Conservation (phyloP, 2,329 filamentous ascomycete species). For the Pestalotiopsis sp. region DNA sequence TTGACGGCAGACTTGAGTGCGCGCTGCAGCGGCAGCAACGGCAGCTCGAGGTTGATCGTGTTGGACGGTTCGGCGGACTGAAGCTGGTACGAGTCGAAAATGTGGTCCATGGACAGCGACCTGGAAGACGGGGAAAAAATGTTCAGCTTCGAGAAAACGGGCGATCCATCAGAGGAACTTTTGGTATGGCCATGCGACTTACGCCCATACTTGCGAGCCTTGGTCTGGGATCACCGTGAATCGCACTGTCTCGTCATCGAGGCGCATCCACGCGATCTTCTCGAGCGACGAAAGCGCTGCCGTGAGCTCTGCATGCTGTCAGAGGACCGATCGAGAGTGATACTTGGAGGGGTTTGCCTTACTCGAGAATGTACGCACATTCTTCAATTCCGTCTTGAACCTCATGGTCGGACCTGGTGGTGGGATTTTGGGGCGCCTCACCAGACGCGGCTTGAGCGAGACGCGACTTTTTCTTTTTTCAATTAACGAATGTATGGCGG, state of each 20-base stretch:
- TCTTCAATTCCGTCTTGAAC: slow-evolving; percentile 68
- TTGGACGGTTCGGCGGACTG: slow-evolving; percentile 83
- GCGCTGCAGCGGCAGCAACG: slow-evolving; percentile 82
- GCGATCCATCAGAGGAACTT: neutral
- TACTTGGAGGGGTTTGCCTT: slow-evolving; percentile 23
- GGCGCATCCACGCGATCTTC: slow-evolving; percentile 87
- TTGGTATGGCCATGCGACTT: slow-evolving; percentile 42
- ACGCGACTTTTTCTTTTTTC: slow-evolving; percentile 17
- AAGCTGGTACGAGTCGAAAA: slow-evolving; percentile 85
- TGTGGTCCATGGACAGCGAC: slow-evolving; percentile 72
- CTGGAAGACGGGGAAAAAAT: slow-evolving; percentile 32
- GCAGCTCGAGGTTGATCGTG: slow-evolving; percentile 95
- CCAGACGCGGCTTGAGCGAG: slow-evolving; percentile 12
- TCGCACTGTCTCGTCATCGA: slow-evolving; percentile 84
- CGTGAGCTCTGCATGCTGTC: slow-evolving; percentile 55
- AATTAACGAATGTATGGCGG: slow-evolving; percentile 3
- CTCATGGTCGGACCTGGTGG: slow-evolving; percentile 51
- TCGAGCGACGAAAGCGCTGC: slow-evolving; percentile 69
- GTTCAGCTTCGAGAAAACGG: neutral
- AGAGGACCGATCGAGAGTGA: neutral
- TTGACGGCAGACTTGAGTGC: slow-evolving; percentile 89
- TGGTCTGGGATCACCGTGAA: slow-evolving; percentile 96
- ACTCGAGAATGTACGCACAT: slow-evolving; percentile 70
- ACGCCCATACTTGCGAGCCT: slow-evolving; percentile 96
- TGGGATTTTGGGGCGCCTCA: neutral